phyloP scores from a whole-genome alignment of 2,329 filamentous ascomycete species.

The Ceratocystis destructans region DNA sequence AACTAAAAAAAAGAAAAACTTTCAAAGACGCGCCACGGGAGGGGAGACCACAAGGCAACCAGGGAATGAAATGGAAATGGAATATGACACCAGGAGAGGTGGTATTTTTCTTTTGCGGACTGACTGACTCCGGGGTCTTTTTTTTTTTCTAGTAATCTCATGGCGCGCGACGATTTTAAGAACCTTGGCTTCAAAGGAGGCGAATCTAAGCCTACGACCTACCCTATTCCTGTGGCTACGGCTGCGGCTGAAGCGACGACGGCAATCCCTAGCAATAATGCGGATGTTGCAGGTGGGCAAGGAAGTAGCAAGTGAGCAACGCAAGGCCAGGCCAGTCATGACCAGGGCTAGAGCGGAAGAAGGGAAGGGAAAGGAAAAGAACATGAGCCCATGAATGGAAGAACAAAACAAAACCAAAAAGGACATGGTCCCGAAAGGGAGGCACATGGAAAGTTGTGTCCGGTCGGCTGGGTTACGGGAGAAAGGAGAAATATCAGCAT shows the following conservation, averaged over 20 bases:
- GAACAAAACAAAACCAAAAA: background rate
- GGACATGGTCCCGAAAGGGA: background rate
- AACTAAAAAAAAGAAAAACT: background rate
- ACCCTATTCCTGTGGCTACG: background rate
- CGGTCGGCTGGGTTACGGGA: background rate
- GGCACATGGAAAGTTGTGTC: background rate
- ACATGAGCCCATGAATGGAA: background rate
- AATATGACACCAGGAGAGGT: background rate
- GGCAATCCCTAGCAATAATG: conserved; percentile 21
- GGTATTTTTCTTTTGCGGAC: background rate
- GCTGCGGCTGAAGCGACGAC: background rate
- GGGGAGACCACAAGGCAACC: background rate
- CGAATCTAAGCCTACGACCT: background rate
- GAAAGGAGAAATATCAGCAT: background rate
- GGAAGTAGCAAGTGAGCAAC: background rate
- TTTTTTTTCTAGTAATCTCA: conserved; percentile 58
- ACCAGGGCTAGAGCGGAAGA: background rate
- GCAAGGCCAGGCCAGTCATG: background rate
- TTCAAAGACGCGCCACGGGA: background rate
- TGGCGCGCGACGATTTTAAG: conserved; percentile 90
- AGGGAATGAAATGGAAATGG: too few relatives aligned
- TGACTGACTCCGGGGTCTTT: background rate
- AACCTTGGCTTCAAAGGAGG: conserved; percentile 60
- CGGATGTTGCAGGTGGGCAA: conserved; percentile 4
- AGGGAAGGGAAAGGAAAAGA: background rate